These are phyloP conservation scores for Penicillium sp. DNA, from an alignment of 2,329 filamentous ascomycete species.

Conservation along the genomic window DNA sequence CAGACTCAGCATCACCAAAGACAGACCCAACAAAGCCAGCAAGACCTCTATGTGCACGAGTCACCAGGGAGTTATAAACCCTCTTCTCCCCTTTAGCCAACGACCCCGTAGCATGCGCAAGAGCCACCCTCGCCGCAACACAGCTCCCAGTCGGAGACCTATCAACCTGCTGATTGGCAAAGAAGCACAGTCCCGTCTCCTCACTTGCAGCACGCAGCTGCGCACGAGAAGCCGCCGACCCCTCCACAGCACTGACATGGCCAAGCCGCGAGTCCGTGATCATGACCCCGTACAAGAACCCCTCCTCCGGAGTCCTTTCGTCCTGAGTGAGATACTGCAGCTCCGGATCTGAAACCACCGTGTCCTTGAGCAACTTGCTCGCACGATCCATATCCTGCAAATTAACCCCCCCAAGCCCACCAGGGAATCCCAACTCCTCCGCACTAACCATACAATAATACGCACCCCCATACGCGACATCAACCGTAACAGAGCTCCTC, in stretches of 20 bases:
- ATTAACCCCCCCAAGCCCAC: slow-evolving; percentile 28
- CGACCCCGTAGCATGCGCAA: slow-evolving; percentile 33
- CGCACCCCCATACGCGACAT: slow-evolving; percentile 46
- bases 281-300: slow-evolving; percentile 22
- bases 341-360: slow-evolving; percentile 19
- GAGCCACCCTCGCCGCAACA: slow-evolving; percentile 38
- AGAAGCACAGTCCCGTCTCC: slow-evolving; percentile 47
- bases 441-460: slow-evolving; percentile 44
- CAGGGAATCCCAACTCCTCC: slow-evolving; percentile 40
- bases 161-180: slow-evolving; percentile 49
- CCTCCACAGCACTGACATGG: slow-evolving; percentile 3
- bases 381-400: slow-evolving; percentile 32
- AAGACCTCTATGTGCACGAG: slow-evolving; percentile 10
- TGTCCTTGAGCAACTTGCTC: slow-evolving; percentile 34
- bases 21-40: slow-evolving; percentile 17
- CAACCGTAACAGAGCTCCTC: slow-evolving; percentile 27
- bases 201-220: slow-evolving; percentile 23
- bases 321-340: slow-evolving; percentile 6
- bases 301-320: slow-evolving; percentile 7
- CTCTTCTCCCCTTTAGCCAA: slow-evolving; percentile 24
- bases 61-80: slow-evolving; percentile 39
- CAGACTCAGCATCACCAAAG: neutral
- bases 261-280: slow-evolving; percentile 14
- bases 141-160: slow-evolving; percentile 41
- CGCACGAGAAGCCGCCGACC: slow-evolving; percentile 24